Evolutionary conservation across 148 eudicot species (phyloP), one percentile per base, ranked within the genome.

Genomic region (Chenopodium album): DNA sequence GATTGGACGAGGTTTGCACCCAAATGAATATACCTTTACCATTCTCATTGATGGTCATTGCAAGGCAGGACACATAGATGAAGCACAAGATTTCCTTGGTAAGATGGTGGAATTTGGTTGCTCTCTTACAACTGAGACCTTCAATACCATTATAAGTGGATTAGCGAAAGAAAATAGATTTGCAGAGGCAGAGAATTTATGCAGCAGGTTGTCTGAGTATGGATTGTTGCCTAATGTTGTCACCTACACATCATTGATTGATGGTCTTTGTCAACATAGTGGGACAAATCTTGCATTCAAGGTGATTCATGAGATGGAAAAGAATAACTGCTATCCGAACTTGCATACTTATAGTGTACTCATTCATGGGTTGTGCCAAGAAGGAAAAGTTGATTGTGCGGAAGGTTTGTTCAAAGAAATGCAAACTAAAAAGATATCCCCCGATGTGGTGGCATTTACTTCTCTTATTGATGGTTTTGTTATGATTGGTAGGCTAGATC

Each of bases 401-500:
- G 92, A 90, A 85, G 60, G 29, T 63, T 87, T 93, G 74, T 87
- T 90, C 73, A 80, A 84, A 78, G 91, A 90, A 83, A 90, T 93
- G 91, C 82, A 73, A 66, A 84, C 46, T 29, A 88, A 87, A 85
- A 87, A 92, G 75, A 76, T 93, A 56, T 74, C 83, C 84, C 92
- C 93, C 74, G 94, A 92, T 87, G 88, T 80, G 60, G 93, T 92
- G 84, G 85, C 91, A 50, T 93, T 82, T 88, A 91, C 91, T 76
- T 88, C 90, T 68, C 84, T 92, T 71, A 88, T 93, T 60, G 89
- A 90, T 81, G 97, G 97, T 44, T 89, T 85, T 87, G 91, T 93
- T 69, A 84, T 54, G 82, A 79, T 85, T 31, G 89, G 86, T 81
- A 87, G 87, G 79, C 66, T 92, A 82, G 89, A 92, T 84, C 83